A percentile compares a stretch with the other conserved stretches of the same genome.
phyloP scores from a whole-genome alignment of 2,329 filamentous ascomycete species.

The Penicillium hesseltinei region DNA sequence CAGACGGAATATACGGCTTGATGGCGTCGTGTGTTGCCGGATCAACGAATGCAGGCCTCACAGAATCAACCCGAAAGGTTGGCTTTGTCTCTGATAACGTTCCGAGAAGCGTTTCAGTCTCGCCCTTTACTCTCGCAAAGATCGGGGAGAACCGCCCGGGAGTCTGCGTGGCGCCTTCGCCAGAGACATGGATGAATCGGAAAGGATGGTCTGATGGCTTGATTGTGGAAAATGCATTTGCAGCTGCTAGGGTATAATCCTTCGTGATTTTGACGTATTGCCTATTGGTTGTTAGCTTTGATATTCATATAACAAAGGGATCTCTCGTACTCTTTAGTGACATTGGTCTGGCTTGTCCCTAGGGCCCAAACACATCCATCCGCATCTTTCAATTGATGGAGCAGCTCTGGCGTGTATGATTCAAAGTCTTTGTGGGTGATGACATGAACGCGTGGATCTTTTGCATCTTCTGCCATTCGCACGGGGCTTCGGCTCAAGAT shows the following conservation, averaged over 20 bases:
- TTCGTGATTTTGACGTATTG: conserved; percentile 69
- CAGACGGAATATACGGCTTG: conserved; percentile 37
- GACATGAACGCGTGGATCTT: conserved; percentile 54
- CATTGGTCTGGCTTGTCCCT: conserved; percentile 62
- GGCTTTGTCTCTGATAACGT: conserved; percentile 47
- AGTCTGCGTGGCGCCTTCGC: conserved; percentile 39
- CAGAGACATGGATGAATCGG: conserved; percentile 71
- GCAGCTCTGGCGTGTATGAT: conserved; percentile 56
- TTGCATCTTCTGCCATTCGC: conserved; percentile 54
- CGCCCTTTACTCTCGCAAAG: conserved; percentile 66
- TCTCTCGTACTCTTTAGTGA: conserved; percentile 55
- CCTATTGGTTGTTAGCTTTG: conserved; percentile 27
- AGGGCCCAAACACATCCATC: conserved; percentile 72
- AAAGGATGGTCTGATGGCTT: conserved; percentile 50
- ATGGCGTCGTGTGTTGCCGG: conserved; percentile 33
- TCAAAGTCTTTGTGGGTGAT: conserved; percentile 68
- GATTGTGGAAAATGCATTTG: conserved; percentile 57
- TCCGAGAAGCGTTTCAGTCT: conserved; percentile 60
- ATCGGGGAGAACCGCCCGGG: conserved; percentile 57
- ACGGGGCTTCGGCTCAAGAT: conserved; percentile 67
- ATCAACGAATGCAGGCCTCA: conserved; percentile 63
- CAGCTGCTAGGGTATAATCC: conserved; percentile 63
- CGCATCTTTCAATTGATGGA: conserved; percentile 62
- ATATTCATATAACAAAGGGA: no score
- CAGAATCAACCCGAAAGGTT: conserved; percentile 54